phyloP scores from a whole-genome alignment of 805 yeast species.

The Candida maesae region DNA sequence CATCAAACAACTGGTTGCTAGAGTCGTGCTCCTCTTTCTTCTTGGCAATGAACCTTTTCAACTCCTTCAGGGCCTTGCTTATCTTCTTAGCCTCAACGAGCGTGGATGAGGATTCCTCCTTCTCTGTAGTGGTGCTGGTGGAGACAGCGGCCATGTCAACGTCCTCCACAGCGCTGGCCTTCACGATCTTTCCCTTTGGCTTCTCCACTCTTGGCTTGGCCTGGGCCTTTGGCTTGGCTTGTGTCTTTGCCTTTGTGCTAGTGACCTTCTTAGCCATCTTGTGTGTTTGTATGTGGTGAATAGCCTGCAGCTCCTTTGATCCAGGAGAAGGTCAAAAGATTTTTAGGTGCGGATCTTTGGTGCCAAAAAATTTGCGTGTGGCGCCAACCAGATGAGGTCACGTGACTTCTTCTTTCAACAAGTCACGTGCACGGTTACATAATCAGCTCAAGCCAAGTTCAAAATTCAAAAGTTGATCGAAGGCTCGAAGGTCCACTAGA shows the following conservation, averaged over 20 bases:
- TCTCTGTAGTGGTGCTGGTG: slow-evolving; percentile 9
- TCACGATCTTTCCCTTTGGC: slow-evolving; percentile 29
- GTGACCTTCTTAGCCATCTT: slow-evolving; percentile 16
- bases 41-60: slow-evolving; percentile 51
- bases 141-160: slow-evolving; percentile 13
- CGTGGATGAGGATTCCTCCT: not conserved
- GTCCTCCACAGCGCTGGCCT: slow-evolving; percentile 20
- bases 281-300: not conserved
- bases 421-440: not conserved
- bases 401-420: slow-evolving; percentile 6
- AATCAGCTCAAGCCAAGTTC: no score
- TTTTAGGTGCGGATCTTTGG: no score
- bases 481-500: no score
- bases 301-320: not conserved
- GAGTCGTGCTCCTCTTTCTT: slow-evolving; percentile 32
- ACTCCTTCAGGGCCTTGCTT: slow-evolving; percentile 57
- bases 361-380: slow-evolving; percentile 17
- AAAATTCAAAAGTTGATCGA: no score
- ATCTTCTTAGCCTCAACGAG: slow-evolving; percentile 32
- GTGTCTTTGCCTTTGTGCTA: slow-evolving; percentile 19
- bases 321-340: slow-evolving; percentile 8
- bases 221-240: slow-evolving; percentile 13
- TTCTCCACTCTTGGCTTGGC: slow-evolving; percentile 20
- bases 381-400: slow-evolving; percentile 3
- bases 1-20: slow-evolving; percentile 55